Evolutionary conservation across 352 stramenopile genomes (phyloP).

Genomic region (Globisporangium rhizosaccharum): DNA sequence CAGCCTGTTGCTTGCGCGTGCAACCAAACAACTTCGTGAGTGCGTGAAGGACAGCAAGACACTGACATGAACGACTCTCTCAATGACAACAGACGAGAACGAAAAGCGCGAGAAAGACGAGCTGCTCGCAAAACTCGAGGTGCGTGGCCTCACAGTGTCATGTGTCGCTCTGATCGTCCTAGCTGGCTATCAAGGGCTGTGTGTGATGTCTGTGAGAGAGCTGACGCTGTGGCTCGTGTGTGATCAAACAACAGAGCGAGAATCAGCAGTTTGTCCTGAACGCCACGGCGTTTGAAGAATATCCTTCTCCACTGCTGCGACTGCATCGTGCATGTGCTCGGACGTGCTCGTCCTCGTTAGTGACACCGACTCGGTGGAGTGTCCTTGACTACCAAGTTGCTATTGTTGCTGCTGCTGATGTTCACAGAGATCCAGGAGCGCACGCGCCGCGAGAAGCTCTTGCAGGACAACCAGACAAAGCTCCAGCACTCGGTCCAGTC

Average conservation of each 20-base stretch:
- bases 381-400: slow-evolving; percentile 47
- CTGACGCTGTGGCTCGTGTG: not conserved
- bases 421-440: slow-evolving; percentile 79
- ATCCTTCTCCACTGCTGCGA: slow-evolving; percentile 46
- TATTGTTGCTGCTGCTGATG: slow-evolving; percentile 1
- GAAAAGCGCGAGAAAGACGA: slow-evolving; percentile 35
- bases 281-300: slow-evolving; percentile 82
- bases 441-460: slow-evolving; percentile 48
- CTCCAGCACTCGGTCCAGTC: slow-evolving; percentile 61
- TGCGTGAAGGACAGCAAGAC: not conserved
- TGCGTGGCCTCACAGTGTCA: slow-evolving; percentile 7
- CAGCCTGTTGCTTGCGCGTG: not conserved
- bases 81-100: slow-evolving; percentile 12
- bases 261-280: slow-evolving; percentile 84
- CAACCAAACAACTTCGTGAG: not conserved
- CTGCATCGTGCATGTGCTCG: not conserved
- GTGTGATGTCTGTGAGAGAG: not conserved
- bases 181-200: not conserved
- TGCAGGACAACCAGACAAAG: slow-evolving; percentile 61
- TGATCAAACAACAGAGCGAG: slow-evolving; percentile 34
- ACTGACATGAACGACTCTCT: not conserved
- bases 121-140: slow-evolving; percentile 68
- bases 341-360: not conserved
- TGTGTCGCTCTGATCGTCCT: not conserved
- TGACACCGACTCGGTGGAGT: not conserved